phyloP scores from a whole-genome alignment of 2,329 filamentous ascomycete species.

The Chaetomiaceae sp. region DNA sequence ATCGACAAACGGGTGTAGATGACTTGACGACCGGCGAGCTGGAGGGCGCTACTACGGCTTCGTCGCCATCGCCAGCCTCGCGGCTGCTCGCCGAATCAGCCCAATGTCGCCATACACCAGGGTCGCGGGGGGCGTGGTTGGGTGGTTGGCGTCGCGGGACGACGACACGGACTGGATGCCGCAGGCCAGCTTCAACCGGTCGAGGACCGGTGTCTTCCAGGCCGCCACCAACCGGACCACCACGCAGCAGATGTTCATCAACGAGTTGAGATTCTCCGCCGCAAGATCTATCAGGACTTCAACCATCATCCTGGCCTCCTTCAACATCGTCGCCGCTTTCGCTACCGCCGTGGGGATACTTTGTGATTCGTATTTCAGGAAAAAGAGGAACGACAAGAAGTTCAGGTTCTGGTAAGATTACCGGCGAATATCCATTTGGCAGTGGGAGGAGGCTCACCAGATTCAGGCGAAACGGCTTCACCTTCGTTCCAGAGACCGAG shows the following conservation, averaged over 20 bases:
- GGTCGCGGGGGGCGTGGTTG: constrained; percentile 24
- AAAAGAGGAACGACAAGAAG: constrained; percentile 38
- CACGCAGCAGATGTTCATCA: constrained; percentile 41
- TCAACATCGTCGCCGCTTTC: constrained; percentile 57
- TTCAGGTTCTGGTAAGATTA: constrained; percentile 40
- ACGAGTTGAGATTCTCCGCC: constrained; percentile 48
- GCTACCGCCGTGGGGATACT: constrained; percentile 53
- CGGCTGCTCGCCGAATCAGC: constrained; percentile 22
- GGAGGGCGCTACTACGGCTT: constrained; percentile 31
- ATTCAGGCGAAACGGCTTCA: constrained; percentile 36
- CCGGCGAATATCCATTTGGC: neutral
- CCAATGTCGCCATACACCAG: constrained; percentile 27
- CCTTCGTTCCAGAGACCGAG: constrained; percentile 44
- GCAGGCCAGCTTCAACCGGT: constrained; percentile 17
- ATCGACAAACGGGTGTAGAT: constrained; percentile 38
- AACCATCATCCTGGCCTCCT: constrained; percentile 56
- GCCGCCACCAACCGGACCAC: constrained; percentile 39
- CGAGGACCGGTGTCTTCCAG: constrained; percentile 24
- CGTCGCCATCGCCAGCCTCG: constrained; percentile 30
- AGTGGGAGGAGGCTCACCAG: constrained; percentile 6
- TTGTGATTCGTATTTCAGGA: constrained; percentile 49
- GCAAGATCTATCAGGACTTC: constrained; percentile 57
- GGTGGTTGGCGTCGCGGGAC: constrained; percentile 32
- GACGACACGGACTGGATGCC: constrained; percentile 23
- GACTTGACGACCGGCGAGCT: constrained; percentile 39